Percentiles rank a stretch among this genome's conserved stretches.
Evolutionary conservation across 495 filamentous ascomycete genomes (phyloP).

Genomic region (Talaromyces adpressus): DNA sequence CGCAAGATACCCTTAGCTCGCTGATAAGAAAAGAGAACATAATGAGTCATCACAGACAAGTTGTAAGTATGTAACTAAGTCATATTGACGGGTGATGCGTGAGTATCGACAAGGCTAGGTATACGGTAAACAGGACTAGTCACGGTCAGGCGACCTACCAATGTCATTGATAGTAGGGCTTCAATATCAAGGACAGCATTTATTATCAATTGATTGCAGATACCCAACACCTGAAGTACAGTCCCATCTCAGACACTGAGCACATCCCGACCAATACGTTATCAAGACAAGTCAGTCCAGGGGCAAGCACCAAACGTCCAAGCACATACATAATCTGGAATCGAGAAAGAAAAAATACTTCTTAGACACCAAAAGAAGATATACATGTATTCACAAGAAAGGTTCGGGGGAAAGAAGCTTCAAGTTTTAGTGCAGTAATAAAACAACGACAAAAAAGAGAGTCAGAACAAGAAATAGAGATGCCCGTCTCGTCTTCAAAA

Average conservation of each 20-base stretch:
- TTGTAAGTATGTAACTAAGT: too few relatives aligned
- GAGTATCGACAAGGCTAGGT: too few relatives aligned
- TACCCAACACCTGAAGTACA: background rate
- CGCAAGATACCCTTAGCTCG: too few relatives aligned
- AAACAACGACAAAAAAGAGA: conserved; percentile 2
- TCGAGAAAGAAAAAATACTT: background rate
- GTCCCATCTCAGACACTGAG: background rate
- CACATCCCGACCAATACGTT: background rate
- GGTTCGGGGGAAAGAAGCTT: background rate
- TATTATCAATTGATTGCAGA: background rate
- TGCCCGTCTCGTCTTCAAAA: background rate
- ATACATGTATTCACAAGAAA: conserved; percentile 7
- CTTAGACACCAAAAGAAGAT: background rate
- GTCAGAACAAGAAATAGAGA: background rate
- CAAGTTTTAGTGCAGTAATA: background rate
- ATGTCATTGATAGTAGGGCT: too few relatives aligned
- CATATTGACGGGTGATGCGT: too few relatives aligned
- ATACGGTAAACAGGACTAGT: too few relatives aligned
- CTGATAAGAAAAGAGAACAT: too few relatives aligned
- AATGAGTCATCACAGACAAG: too few relatives aligned
- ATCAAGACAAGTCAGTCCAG: background rate
- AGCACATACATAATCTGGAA: background rate
- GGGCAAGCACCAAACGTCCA: background rate
- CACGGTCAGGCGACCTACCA: too few relatives aligned
- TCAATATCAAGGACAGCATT: too few relatives aligned